Evolutionary conservation across 2,329 filamentous ascomycete species (phyloP).

Genomic region (Trichoderma sp.): DNA sequence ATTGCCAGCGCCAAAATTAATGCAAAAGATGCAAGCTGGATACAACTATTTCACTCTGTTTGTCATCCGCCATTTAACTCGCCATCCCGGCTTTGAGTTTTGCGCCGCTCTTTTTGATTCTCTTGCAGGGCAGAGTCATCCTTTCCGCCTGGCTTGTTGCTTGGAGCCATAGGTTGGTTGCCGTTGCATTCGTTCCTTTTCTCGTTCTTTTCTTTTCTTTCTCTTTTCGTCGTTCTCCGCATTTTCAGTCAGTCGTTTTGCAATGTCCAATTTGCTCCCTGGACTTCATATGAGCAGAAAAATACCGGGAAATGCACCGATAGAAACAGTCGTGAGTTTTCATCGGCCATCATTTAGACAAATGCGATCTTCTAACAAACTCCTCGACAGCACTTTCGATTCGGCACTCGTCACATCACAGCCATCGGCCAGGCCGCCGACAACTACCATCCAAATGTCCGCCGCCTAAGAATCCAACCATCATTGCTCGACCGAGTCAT

Average conservation of each 20-base stretch:
- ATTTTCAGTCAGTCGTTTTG: slow-evolving; percentile 17
- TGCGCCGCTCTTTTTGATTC: slow-evolving; percentile 1
- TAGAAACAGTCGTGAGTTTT: slow-evolving; percentile 21
- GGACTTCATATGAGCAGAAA: slow-evolving; percentile 26
- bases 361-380: neutral
- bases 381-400: slow-evolving; percentile 23
- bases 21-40: slow-evolving; percentile 8
- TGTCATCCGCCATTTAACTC: neutral
- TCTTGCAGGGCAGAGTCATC: neutral
- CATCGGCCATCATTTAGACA: neutral
- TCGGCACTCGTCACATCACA: slow-evolving; percentile 28
- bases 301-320: slow-evolving; percentile 15
- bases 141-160: neutral
- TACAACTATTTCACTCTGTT: slow-evolving; percentile 7
- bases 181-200: neutral
- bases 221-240: neutral
- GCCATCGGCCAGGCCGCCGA: slow-evolving; percentile 25
- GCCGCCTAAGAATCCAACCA: slow-evolving; percentile 27
- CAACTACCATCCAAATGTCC: slow-evolving; percentile 33
- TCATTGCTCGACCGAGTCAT: slow-evolving; percentile 23
- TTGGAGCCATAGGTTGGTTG: slow-evolving; percentile 4
- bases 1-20: slow-evolving; percentile 26
- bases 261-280: slow-evolving; percentile 25
- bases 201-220: neutral
- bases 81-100: slow-evolving; percentile 8